Evolutionary conservation across 2,329 filamentous ascomycete genomes (phyloP).

Genomic region (Alternaria panax): DNA sequence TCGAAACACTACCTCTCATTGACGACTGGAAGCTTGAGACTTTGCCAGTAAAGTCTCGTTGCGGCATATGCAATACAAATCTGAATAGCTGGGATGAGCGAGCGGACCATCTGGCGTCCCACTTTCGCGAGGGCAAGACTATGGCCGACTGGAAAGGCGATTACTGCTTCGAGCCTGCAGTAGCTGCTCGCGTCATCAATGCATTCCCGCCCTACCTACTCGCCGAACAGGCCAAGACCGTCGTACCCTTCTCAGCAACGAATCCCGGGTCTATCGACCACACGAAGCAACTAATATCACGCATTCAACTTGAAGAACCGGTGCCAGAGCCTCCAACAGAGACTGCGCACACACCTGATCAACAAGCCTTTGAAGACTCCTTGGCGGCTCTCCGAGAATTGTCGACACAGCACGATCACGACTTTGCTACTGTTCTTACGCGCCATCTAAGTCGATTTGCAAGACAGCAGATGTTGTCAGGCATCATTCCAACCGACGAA

Average conservation of each 20-base stretch:
- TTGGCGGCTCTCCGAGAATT: not conserved
- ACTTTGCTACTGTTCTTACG: constrained; percentile 54
- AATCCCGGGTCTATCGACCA: constrained; percentile 31
- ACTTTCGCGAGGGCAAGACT: constrained; percentile 59
- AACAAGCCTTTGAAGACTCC: not conserved
- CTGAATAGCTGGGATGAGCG: constrained; percentile 57
- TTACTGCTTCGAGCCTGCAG: constrained; percentile 55
- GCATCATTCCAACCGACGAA: constrained; percentile 55
- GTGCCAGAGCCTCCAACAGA: not conserved
- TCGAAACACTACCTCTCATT: constrained; percentile 66
- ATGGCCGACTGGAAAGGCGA: constrained; percentile 62
- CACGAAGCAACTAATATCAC: constrained; percentile 27
- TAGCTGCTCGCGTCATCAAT: constrained; percentile 54
- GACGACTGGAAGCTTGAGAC: constrained; percentile 66
- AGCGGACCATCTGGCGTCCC: constrained; percentile 58
- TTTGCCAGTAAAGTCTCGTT: constrained; percentile 58
- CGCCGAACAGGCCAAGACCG: constrained; percentile 49
- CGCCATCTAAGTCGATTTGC: constrained; percentile 53
- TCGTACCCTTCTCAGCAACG: constrained; percentile 54
- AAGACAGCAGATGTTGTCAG: constrained; percentile 45
- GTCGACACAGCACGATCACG: constrained; percentile 27
- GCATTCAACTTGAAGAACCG: constrained; percentile 12
- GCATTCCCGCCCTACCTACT: constrained; percentile 58
- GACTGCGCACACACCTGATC: not conserved
- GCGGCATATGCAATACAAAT: constrained; percentile 57